Evolutionary conservation across 208 protist species (phyloP).

Genomic region (Leishmania braziliensis): DNA sequence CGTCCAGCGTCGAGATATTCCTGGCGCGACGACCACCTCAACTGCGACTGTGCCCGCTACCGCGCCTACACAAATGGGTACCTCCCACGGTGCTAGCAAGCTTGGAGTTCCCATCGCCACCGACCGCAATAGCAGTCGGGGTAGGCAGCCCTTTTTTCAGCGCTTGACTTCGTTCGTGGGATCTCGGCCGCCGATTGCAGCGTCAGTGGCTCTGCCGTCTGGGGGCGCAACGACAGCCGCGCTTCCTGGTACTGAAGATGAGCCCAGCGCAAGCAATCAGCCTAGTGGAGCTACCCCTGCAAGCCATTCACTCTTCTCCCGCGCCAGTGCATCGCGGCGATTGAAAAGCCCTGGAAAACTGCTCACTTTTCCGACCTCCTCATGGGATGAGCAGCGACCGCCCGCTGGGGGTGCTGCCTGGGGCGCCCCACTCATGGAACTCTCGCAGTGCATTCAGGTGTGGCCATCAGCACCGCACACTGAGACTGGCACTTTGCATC

Average conservation of each 20-base stretch:
- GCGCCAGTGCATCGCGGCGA: neutral
- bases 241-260: neutral
- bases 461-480: conserved; percentile 12
- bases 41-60: neutral
- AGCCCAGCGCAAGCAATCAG: neutral
- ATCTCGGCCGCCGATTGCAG: neutral
- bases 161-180: conserved; percentile 17
- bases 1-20: conserved; percentile 24
- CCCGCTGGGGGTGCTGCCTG: neutral
- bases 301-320: neutral
- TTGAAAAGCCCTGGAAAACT: neutral
- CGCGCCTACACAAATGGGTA: neutral
- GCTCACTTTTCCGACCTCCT: neutral
- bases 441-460: conserved; percentile 21
- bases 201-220: neutral
- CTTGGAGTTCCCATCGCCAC: neutral
- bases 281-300: neutral
- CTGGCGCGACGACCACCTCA: neutral
- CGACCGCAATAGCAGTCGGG: neutral
- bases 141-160: conserved; percentile 9
- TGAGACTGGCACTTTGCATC: no score
- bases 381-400: neutral
- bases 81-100: neutral
- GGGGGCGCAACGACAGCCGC: neutral
- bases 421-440: conserved; percentile 16